These are phyloP conservation scores for Ceraceosorus guamensis DNA, from an alignment of 1,284 basidiomycete genomes.

Conservation along the genomic window DNA sequence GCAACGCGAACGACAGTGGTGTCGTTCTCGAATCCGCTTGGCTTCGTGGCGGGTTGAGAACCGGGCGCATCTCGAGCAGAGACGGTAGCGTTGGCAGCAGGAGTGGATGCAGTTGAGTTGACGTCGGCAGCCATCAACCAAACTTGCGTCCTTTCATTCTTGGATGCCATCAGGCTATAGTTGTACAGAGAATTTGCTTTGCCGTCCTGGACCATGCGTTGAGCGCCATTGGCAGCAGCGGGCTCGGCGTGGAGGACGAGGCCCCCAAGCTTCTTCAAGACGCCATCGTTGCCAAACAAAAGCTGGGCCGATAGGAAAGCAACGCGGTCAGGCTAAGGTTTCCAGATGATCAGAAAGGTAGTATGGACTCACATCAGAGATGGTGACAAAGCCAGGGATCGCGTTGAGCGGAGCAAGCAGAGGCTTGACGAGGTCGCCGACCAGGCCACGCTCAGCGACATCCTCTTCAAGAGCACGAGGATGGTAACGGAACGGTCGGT, in stretches of 20 bases:
- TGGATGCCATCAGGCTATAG: constrained; percentile 9
- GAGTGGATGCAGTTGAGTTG: background rate
- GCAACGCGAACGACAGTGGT: background rate
- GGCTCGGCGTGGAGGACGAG: constrained; percentile 12
- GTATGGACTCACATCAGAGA: constrained; percentile 3
- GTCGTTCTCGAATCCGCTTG: background rate
- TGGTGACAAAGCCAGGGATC: constrained; percentile 16
- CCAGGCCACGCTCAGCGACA: constrained; percentile 9
- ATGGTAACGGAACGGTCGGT: background rate
- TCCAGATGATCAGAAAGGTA: background rate
- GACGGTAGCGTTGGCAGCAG: background rate
- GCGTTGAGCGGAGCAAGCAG: constrained; percentile 14
- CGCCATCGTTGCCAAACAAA: constrained; percentile 11
- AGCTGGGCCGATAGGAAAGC: background rate
- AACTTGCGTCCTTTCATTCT: constrained; percentile 13
- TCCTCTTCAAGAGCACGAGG: background rate
- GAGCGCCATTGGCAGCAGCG: background rate
- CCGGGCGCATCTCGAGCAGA: background rate
- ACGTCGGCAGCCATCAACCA: constrained; percentile 10
- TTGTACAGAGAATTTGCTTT: background rate
- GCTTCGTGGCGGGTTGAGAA: background rate
- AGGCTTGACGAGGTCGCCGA: constrained; percentile 12
- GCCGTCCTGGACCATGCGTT: background rate
- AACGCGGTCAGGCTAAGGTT: background rate
- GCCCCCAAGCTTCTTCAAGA: constrained; percentile 13